These are phyloP conservation scores for Hypomyces rosellus DNA, from an alignment of 2,329 filamentous ascomycete species.

Conservation along the genomic window DNA sequence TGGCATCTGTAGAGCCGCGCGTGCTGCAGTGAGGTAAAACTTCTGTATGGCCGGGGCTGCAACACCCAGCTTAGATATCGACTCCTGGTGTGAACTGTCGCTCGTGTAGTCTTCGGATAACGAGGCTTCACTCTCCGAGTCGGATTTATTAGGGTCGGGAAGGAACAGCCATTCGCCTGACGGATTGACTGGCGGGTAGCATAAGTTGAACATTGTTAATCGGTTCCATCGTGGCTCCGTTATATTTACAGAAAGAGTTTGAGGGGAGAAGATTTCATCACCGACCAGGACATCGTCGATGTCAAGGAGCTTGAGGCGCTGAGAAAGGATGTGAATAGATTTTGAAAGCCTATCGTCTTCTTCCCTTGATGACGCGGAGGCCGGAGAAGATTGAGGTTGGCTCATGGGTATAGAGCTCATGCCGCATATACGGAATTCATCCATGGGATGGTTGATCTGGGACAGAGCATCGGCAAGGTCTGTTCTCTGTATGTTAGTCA, in stretches of 20 bases:
- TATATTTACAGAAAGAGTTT: neutral
- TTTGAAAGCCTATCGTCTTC: neutral
- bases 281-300: neutral
- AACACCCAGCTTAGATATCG: neutral
- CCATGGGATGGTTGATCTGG: neutral
- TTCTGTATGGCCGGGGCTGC: neutral
- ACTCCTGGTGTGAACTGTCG: neutral
- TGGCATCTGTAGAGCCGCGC: constrained; percentile 1
- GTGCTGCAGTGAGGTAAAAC: neutral
- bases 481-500: neutral
- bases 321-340: neutral
- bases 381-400: neutral
- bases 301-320: neutral
- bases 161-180: neutral
- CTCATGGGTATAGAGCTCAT: neutral
- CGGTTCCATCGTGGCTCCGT: neutral
- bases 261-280: neutral
- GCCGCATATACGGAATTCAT: neutral
- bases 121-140: too few species aligned
- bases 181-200: neutral
- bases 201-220: neutral
- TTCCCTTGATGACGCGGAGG: neutral
- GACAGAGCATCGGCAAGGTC: neutral
- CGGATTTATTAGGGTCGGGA: neutral
- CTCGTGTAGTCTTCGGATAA: neutral